Evolutionary conservation across 495 filamentous ascomycete species (phyloP).

Genomic region (Hyphodiscus hymeniophilus): DNA sequence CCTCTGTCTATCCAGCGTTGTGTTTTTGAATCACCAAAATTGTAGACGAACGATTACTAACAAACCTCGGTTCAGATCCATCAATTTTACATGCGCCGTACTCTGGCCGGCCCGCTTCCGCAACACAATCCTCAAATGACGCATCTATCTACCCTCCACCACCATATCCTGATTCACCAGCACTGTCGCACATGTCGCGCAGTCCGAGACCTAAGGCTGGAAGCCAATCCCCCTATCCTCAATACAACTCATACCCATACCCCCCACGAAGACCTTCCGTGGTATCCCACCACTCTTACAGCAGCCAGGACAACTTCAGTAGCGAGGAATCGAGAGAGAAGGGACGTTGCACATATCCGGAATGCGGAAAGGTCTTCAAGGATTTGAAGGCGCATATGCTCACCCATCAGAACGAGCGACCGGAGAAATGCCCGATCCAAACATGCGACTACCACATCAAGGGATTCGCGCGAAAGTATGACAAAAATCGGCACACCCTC

Average conservation of each 20-base stretch:
- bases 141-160: slow-evolving; percentile 19
- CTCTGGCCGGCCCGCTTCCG: slow-evolving; percentile 17
- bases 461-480: slow-evolving; percentile 95
- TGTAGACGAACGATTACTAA: slow-evolving; percentile 10
- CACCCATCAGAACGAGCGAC: slow-evolving; percentile 87
- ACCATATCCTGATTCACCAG: slow-evolving; percentile 20
- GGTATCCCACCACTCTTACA: slow-evolving; percentile 16
- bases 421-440: slow-evolving; percentile 92
- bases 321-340: slow-evolving; percentile 59
- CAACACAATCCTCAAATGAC: slow-evolving; percentile 10
- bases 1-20: slow-evolving; percentile 28
- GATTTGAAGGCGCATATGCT: slow-evolving; percentile 94
- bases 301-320: slow-evolving; percentile 27
- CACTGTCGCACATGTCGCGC: slow-evolving; percentile 22
- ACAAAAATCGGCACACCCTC: slow-evolving; percentile 96
- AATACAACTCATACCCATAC: slow-evolving; percentile 26
- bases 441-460: slow-evolving; percentile 94
- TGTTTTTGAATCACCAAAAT: slow-evolving; percentile 2
- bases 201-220: slow-evolving; percentile 21
- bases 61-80: slow-evolving; percentile 12
- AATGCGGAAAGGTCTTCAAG: slow-evolving; percentile 88
- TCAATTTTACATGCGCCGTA: slow-evolving; percentile 26
- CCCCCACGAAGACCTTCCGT: slow-evolving; percentile 19
- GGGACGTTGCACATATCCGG: slow-evolving; percentile 71
- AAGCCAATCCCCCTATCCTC: slow-evolving; percentile 24